phyloP scores from a whole-genome alignment of 805 yeast genomes.

The Babjeviella inositovora region DNA sequence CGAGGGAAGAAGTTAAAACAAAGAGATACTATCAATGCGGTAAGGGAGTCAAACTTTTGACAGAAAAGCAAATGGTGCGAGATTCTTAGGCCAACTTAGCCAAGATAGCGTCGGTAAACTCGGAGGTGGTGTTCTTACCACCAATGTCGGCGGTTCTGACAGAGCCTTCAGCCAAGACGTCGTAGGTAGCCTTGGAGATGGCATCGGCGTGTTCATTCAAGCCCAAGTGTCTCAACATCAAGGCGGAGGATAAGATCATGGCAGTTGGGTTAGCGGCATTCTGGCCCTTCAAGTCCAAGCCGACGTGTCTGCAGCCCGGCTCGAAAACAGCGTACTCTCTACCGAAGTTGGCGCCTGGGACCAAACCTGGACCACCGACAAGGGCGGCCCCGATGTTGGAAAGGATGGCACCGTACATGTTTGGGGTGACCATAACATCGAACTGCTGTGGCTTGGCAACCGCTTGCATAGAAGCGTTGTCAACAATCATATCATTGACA shows the following conservation, averaged over 20 bases:
- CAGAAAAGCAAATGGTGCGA: too few relatives aligned
- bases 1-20: too few relatives aligned
- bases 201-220: slow-evolving; percentile 71
- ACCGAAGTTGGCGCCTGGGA: slow-evolving; percentile 97
- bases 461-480: slow-evolving; percentile 98
- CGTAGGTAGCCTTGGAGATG: slow-evolving; percentile 79
- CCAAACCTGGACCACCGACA: slow-evolving; percentile 97
- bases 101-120: slow-evolving; percentile 85
- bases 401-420: slow-evolving; percentile 93
- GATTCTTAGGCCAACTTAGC: slow-evolving; percentile 34
- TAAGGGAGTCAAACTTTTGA: too few relatives aligned
- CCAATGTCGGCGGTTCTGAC: slow-evolving; percentile 82
- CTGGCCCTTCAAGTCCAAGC: slow-evolving; percentile 88
- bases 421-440: slow-evolving; percentile 95
- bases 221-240: slow-evolving; percentile 93
- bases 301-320: slow-evolving; percentile 99
- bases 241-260: slow-evolving; percentile 79
- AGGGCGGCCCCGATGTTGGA: slow-evolving; percentile 96
- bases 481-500: slow-evolving; percentile 90
- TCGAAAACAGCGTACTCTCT: slow-evolving; percentile 95
- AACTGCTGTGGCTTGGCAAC: slow-evolving; percentile 97
- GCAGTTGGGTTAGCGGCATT: slow-evolving; percentile 97
- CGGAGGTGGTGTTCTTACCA: slow-evolving; percentile 79
- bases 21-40: too few relatives aligned
- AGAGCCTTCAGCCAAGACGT: slow-evolving; percentile 80